phyloP scores from a whole-genome alignment of 2,329 filamentous ascomycete species.

The Aspergillus brasiliensis region DNA sequence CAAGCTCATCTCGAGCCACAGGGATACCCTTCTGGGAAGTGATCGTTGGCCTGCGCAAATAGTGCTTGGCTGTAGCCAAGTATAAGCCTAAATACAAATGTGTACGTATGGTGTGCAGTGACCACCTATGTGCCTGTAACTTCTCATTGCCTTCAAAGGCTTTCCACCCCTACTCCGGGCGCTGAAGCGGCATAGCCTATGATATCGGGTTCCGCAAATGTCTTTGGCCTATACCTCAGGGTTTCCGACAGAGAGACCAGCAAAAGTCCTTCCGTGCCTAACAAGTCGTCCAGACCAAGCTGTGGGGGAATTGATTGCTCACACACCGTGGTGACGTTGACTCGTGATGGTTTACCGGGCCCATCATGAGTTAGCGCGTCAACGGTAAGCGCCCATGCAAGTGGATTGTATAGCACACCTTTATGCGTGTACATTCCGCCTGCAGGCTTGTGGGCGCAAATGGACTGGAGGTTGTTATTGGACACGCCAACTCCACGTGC shows the following conservation, averaged over 20 bases:
- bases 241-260: slow-evolving; percentile 41
- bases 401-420: slow-evolving; percentile 53
- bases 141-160: not conserved
- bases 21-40: not conserved
- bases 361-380: slow-evolving; percentile 55
- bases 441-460: slow-evolving; percentile 42
- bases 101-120: not conserved
- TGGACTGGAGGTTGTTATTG: slow-evolving; percentile 53
- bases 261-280: slow-evolving; percentile 49
- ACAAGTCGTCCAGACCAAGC: slow-evolving; percentile 45
- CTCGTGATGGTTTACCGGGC: slow-evolving; percentile 42
- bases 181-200: slow-evolving; percentile 39
- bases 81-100: no score
- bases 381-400: slow-evolving; percentile 44
- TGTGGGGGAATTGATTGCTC: slow-evolving; percentile 23
- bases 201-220: slow-evolving; percentile 44
- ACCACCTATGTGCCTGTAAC: not conserved
- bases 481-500: slow-evolving; percentile 50
- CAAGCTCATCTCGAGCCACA: not conserved
- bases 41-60: not conserved
- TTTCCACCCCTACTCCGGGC: not conserved
- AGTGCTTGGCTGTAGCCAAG: not conserved
- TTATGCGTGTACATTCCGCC: slow-evolving; percentile 55
- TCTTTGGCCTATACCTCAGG: slow-evolving; percentile 37
- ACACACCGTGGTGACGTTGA: slow-evolving; percentile 48